A percentile compares a stretch with the other conserved stretches of the same genome.
phyloP scores from a whole-genome alignment of 257 asterid species.

The Misopates orontium region DNA sequence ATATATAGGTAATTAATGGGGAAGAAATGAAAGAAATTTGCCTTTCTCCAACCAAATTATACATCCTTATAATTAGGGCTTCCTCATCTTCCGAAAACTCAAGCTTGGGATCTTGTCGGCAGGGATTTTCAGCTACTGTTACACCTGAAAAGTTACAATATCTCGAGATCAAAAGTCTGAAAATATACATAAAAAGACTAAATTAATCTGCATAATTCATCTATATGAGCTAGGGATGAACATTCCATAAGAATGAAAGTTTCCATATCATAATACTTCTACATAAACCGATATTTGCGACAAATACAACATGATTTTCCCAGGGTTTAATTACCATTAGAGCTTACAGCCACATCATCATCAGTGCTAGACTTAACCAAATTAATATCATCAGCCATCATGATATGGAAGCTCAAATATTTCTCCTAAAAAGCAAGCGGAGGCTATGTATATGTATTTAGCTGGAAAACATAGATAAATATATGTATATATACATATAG shows the following conservation, averaged over 20 bases:
- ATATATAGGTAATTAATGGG: neutral
- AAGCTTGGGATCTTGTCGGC: conserved; percentile 26
- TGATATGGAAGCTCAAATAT: neutral
- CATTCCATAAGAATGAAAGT: no score
- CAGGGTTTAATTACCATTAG: no score
- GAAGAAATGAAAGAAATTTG: neutral
- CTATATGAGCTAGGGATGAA: no score
- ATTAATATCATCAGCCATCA: conserved; percentile 28
- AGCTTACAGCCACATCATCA: no score
- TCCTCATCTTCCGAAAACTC: conserved; percentile 45
- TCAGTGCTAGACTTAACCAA: conserved; percentile 16
- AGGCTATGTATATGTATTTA: neutral
- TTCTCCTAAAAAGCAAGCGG: neutral
- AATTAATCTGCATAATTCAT: no score
- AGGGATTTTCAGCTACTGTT: conserved; percentile 28
- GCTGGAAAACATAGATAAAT: neutral
- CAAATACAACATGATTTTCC: no score
- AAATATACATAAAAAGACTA: no score
- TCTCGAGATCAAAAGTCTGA: neutral
- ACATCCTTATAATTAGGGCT: conserved; percentile 56
- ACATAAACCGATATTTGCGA: no score
- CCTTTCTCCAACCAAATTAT: conserved; percentile 51
- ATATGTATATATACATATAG: neutral
- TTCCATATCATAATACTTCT: no score
- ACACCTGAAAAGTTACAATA: neutral